Base-by-base conservation (phyloP, 2,329 filamentous ascomycete genomes). In the Chaetomiaceae sp. region DNA sequence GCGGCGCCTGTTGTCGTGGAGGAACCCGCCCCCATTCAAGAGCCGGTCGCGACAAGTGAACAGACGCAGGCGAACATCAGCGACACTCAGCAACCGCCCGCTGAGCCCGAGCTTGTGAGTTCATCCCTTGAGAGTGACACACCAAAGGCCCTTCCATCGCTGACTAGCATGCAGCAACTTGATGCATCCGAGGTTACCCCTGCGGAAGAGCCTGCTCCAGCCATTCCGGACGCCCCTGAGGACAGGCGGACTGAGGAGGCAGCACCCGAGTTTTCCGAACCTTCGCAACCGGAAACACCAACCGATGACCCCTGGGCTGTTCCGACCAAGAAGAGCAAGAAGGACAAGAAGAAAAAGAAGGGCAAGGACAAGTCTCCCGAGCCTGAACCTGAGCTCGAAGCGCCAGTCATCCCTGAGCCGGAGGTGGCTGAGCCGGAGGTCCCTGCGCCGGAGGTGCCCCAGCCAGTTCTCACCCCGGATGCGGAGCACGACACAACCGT, bases 291-390 rank as follows among this genome's bases (percentile, higher is more conserved):
- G 14, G 55, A 55, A 17, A 22, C 46, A 6, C 33, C 23, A 11
- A n/a, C 49, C 19, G 60, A 60, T n/a, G 63, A 67, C 47, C 51
- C 58, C 55, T 54, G 51, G 53, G 61, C 59, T 37, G 52, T 53
- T 37, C 52, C 52, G 6, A 60, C 57, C 20, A 67, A 66, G 55
- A 71, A 68, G 51, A 61, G 64, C 50, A 71, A 72, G 33, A 63
- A 69, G 58, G 67, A 64, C 34, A 45, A 51, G 47, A 64, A 65
- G 53, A 56, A 61, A 58, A 44, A 69, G 58, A 68, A 64, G 33
- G 39, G 39, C 39, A 64, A 65, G 53, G 55, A 60, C 58, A 42
- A 57, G 19, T 34, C 51, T 47, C 39, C 60, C 48, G 59, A 54
- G 27, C 47, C 53, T 40, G 42, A 52, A 19, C 49, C 27, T n/a